These are phyloP conservation scores for Pseudogymnoascus sp. DNA, from an alignment of 2,329 filamentous ascomycete species.

Conservation along the genomic window DNA sequence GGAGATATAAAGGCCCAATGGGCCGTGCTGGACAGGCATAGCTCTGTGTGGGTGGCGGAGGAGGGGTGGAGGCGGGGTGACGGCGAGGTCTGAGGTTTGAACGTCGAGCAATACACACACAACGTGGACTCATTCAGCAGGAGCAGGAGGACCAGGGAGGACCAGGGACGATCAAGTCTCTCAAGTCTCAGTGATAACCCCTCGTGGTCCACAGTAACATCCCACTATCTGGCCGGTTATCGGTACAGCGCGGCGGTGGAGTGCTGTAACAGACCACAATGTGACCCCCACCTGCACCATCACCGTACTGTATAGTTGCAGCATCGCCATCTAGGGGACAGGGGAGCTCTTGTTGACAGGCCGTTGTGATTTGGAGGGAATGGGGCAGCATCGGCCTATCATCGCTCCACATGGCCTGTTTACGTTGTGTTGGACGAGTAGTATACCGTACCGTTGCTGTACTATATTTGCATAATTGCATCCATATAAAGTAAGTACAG, in stretches of 20 bases:
- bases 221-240: constrained; percentile 3
- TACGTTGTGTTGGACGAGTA: neutral
- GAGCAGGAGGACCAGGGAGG: neutral
- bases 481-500: neutral
- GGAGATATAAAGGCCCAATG: constrained; percentile 6
- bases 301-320: neutral
- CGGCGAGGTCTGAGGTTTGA: neutral
- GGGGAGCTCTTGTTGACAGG: constrained; percentile 5
- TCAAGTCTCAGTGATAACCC: neutral
- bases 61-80: constrained; percentile 5
- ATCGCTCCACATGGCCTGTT: constrained; percentile 4
- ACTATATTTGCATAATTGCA: neutral
- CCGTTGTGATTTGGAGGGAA: neutral
- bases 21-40: neutral
- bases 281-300: neutral
- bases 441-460: neutral
- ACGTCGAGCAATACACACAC: constrained; percentile 8
- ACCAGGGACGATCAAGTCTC: neutral
- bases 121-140: neutral
- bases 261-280: neutral
- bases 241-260: neutral
- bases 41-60: neutral
- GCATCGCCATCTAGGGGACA: neutral
- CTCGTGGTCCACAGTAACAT: neutral
- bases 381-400: constrained; percentile 2